Evolutionary conservation across 768 basidiomycete species (phyloP), one percentile per base, ranked within the genome.

Genomic region (Phlebiopsis gigantea): DNA sequence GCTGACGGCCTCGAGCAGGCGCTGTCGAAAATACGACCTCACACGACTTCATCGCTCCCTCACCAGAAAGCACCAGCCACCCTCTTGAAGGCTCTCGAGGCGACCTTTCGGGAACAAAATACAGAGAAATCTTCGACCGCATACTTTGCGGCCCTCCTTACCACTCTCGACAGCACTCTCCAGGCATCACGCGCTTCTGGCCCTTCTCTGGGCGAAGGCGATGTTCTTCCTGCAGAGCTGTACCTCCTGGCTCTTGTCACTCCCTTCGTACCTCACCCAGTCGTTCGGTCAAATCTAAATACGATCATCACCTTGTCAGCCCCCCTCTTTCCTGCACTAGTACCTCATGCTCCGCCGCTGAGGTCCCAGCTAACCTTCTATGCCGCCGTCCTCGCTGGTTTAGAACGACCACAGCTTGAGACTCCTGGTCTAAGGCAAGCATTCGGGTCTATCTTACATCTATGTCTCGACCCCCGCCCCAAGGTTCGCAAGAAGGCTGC

Each of bases 401-500:
- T 94, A 17, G 90, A 94, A 61, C 73, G 82, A 25, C 73, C 84
- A 0, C 84, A 89, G 45, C 75, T 97, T 54, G 87, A 90, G 30
- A 72, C 70, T 1, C 82, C 78, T 56, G 79, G 77, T 48, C 77
- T 90, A 47, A 85, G 90, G 39, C 90, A 95, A 68, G 79, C 86
- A 2, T 98, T 94, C 76, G 87, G 88, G 44, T 86, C 90, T 34
- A 76, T 97, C 53, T 74, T 98, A 42, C 87, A 90, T 47, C 73
- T 97, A 46, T 86, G 83, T 62, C 77, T 93, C 44, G 97, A 99
- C 72, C 80, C 86, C 4, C 77, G 97, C 50, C 97, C 97, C 19
- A 98, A 98, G 75, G 93, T 99, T 52, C 84, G 97, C 55, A 94
- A 82, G 71, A 84, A 87, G 66, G 94, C 95, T 22, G 86, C 87